These are phyloP conservation scores for Chlamydomonas sp. DNA, from an alignment of 139 green algal species.

Conservation along the genomic window DNA sequence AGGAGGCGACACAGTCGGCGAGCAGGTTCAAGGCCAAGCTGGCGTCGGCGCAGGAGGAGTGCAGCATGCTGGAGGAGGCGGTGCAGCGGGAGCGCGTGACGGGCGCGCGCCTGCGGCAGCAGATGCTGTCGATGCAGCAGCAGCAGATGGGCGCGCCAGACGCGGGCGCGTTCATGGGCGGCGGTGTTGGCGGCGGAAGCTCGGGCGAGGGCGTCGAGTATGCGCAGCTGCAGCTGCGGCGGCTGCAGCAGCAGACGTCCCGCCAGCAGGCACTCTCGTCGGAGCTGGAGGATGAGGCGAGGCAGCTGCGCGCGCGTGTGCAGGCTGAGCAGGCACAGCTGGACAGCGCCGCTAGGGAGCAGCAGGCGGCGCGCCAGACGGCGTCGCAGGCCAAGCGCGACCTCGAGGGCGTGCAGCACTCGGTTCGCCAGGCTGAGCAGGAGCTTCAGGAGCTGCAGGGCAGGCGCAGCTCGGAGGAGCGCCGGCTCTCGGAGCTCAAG, in stretches of 20 bases:
- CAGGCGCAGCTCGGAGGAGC: background rate
- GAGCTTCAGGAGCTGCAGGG: background rate
- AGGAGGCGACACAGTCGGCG: slow-evolving; percentile 6
- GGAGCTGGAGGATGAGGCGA: background rate
- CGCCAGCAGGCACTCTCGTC: background rate
- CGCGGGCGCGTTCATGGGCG: background rate
- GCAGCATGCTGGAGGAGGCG: slow-evolving; percentile 15
- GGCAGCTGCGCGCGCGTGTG: background rate
- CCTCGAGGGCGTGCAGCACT: background rate
- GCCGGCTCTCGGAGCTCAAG: too few species aligned
- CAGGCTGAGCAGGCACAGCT: background rate
- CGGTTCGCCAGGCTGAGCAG: background rate
- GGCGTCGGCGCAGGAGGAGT: slow-evolving; percentile 23
- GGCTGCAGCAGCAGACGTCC: background rate
- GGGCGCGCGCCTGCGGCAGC: slow-evolving; percentile 12
- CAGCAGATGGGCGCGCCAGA: slow-evolving; percentile 10
- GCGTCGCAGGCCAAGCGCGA: slow-evolving; percentile 1
- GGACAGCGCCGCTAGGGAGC: background rate
- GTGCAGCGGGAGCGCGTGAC: slow-evolving; percentile 20
- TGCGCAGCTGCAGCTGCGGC: background rate
- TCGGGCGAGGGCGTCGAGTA: background rate
- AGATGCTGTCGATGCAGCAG: slow-evolving; percentile 16
- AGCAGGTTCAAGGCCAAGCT: slow-evolving; percentile 21
- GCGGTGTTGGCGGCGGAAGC: background rate
- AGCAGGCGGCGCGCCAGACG: background rate